A percentile compares a stretch with the other conserved stretches of the same genome.
phyloP scores from a whole-genome alignment of 2,329 filamentous ascomycete species.

The Geoglossum cookeanum region DNA sequence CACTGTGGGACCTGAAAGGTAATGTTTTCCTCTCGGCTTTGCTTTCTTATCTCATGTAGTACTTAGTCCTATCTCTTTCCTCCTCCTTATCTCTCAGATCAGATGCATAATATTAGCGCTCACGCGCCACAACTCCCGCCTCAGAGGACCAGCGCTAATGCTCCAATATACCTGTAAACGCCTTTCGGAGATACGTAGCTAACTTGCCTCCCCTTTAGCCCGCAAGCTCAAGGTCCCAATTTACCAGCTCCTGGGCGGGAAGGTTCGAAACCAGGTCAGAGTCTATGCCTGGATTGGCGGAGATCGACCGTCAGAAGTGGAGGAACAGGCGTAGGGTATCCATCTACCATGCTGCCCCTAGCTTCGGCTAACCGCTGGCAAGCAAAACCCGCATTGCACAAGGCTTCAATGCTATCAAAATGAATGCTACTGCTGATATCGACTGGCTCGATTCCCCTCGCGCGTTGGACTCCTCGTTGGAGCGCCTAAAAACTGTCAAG shows the following conservation, averaged over 20 bases:
- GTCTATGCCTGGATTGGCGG: conserved; percentile 69
- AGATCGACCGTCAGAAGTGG: conserved; percentile 48
- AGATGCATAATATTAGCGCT: not conserved
- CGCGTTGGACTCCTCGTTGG: conserved; percentile 41
- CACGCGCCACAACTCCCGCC: not conserved
- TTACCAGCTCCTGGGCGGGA: conserved; percentile 56
- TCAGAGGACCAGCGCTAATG: not conserved
- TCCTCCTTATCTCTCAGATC: not conserved
- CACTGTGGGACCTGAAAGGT: conserved; percentile 59
- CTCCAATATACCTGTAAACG: not conserved
- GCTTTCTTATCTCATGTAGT: not conserved
- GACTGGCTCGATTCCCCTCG: conserved; percentile 58
- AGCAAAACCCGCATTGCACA: conserved; percentile 38
- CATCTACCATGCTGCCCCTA: not conserved
- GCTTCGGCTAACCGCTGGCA: conserved; percentile 4
- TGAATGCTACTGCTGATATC: conserved; percentile 62
- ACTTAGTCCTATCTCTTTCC: not conserved
- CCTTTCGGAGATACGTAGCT: not conserved
- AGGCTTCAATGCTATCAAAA: conserved; percentile 51
- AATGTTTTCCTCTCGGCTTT: conserved; percentile 8
- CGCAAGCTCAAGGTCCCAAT: conserved; percentile 45
- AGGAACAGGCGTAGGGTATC: conserved; percentile 34
- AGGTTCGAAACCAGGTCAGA: conserved; percentile 47
- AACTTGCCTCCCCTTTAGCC: conserved; percentile 17
- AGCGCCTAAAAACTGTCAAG: conserved; percentile 50